Evolutionary conservation across 176 grass and related monocot genomes (phyloP), one percentile per base, ranked within the genome.

Genomic region (Canna indica): DNA sequence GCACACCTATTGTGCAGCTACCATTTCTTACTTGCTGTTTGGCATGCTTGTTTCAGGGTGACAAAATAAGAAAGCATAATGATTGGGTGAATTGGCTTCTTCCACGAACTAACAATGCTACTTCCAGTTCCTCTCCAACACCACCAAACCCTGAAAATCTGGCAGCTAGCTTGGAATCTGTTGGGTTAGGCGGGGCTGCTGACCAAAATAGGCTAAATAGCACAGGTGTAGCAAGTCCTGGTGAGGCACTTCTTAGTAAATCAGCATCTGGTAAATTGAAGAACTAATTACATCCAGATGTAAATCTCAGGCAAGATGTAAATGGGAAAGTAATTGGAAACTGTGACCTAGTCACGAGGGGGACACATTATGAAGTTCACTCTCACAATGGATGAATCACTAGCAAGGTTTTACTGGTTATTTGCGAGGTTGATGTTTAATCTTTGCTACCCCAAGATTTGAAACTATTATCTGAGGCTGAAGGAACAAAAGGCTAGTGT

Each of bases 51-150:
- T 41, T 53, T 15, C 38, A 97, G 94, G 94, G 80, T 78, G 86
- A 87, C 35, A 97, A 90, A 72, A 71, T 97, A 65, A 83, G 94
- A 70, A 93, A 76, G 73, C 81, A 79, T 56, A 76, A 80, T 67
- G 79, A 86, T 70, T 97, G 94, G 94, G 77, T 79, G 65, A 71
- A 68, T 34, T 97, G 94, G 94, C 25, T 92, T 36, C 77, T 97
- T 68, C 82, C 84, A 3, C 87, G 73, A 75, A 57, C 52, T 57
- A 77, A 67, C 54, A 76, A 79, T 60, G 75, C 60, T 78, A 50
- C 52, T 78, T 83, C 78, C 80, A 68, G 59, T 61, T 65, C 24
- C 12, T 59, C 81, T 67, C 61, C 89, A 44, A 30, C 88, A 78
- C 84, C 78, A 80, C 73, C 81, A 46, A 76, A 75, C 60, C 58